phyloP scores from a whole-genome alignment of 1,284 basidiomycete genomes.

The Paramarasmius palmivorus region DNA sequence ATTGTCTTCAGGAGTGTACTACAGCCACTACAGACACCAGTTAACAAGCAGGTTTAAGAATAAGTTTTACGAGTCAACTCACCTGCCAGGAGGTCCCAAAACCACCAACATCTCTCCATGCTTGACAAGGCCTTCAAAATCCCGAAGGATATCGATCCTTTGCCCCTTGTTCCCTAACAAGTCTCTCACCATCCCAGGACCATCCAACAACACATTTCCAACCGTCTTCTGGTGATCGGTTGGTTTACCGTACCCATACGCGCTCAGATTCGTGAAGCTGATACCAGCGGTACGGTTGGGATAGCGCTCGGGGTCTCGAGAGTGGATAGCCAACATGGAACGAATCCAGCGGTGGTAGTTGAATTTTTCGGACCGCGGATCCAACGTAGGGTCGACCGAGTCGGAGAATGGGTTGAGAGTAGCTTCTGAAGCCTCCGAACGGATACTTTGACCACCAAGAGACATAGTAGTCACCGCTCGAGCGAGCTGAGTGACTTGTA shows the following conservation, averaged over 20 bases:
- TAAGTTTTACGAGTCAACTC: background rate
- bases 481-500: constrained; percentile 11
- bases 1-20: constrained; percentile 57
- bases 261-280: constrained; percentile 41
- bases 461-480: constrained; percentile 12
- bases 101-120: constrained; percentile 54
- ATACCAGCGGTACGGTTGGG: constrained; percentile 38
- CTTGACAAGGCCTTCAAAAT: constrained; percentile 34
- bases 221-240: constrained; percentile 49
- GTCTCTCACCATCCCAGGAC: constrained; percentile 29
- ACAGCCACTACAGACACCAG: constrained; percentile 38
- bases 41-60: background rate
- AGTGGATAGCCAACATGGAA: constrained; percentile 24
- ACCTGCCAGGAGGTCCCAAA: constrained; percentile 48
- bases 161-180: constrained; percentile 32
- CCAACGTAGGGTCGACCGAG: constrained; percentile 30
- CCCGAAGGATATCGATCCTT: constrained; percentile 44
- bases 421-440: background rate
- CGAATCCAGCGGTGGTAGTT: constrained; percentile 39
- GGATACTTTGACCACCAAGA: background rate
- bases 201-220: constrained; percentile 36
- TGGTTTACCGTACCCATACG: constrained; percentile 41
- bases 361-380: constrained; percentile 41
- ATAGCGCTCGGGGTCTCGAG: constrained; percentile 27
- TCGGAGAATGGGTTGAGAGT: constrained; percentile 12